Conservation (phyloP, 371 early-diverging fungal genomes). For the Mucor irregularis region DNA sequence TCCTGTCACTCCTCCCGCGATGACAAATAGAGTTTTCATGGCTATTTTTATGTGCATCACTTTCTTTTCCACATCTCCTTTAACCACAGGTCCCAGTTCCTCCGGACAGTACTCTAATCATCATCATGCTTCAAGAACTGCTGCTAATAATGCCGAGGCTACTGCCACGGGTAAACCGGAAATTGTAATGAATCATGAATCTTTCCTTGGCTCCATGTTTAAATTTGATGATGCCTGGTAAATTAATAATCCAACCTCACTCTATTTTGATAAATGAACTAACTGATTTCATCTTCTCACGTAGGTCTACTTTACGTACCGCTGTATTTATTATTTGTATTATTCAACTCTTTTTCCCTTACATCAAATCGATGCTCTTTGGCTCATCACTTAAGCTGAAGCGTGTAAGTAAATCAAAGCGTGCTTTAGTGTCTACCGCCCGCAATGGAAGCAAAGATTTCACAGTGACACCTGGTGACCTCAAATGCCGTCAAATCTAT, state of each 20-base stretch:
- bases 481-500: conserved; percentile 32
- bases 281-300: neutral
- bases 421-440: neutral
- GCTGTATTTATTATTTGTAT: conserved; percentile 31
- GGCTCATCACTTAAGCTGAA: conserved; percentile 27
- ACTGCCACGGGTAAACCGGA: neutral
- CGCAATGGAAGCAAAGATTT: conserved; percentile 1
- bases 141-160: conserved; percentile 8
- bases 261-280: neutral
- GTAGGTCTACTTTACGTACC: conserved; percentile 29
- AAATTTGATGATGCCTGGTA: conserved; percentile 32
- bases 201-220: conserved; percentile 11
- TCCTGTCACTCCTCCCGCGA: conserved; percentile 33
- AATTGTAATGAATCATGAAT: neutral
- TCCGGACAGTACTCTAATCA: conserved; percentile 36
- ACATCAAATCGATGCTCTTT: conserved; percentile 22
- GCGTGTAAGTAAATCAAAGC: conserved; percentile 27
- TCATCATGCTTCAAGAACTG: conserved; percentile 37
- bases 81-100: conserved; percentile 34
- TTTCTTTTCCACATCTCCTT: conserved; percentile 48
- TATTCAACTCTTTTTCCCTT: conserved; percentile 33
- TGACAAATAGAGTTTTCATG: conserved; percentile 43
- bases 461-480: conserved; percentile 29
- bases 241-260: neutral
- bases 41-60: conserved; percentile 45